phyloP scores from a whole-genome alignment of 2,329 filamentous ascomycete genomes.

The Exophiala spinifera region DNA sequence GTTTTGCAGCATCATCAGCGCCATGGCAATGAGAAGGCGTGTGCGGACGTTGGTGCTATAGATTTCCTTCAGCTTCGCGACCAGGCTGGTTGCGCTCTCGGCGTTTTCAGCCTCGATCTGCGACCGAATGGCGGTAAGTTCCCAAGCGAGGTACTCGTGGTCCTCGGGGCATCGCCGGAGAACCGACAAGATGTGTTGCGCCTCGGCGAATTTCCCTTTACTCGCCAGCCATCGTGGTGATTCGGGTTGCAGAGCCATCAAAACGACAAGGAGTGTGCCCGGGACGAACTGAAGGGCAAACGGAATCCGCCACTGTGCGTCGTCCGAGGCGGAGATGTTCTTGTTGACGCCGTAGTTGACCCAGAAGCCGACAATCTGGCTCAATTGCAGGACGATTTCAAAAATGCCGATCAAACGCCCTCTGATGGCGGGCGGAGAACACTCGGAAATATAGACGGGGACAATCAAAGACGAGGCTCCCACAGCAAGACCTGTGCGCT shows the following conservation, averaged over 20 bases:
- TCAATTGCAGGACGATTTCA: slow-evolving; percentile 64
- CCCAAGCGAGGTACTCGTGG: no score
- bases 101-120: no score
- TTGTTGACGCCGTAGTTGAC: slow-evolving; percentile 51
- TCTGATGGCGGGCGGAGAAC: slow-evolving; percentile 61
- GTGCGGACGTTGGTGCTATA: no score
- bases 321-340: slow-evolving; percentile 24
- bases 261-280: no score
- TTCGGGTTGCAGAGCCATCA: no score
- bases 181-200: no score
- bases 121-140: no score
- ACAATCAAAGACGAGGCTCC: slow-evolving; percentile 63
- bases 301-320: slow-evolving; percentile 60
- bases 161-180: no score
- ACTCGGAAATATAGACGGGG: slow-evolving; percentile 60
- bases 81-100: no score
- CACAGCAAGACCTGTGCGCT: slow-evolving; percentile 58
- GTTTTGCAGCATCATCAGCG: slow-evolving; percentile 53
- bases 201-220: no score
- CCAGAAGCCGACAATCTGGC: slow-evolving; percentile 63
- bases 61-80: no score
- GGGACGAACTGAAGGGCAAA: slow-evolving; percentile 43
- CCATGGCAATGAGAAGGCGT: slow-evolving; percentile 33
- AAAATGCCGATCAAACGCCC: slow-evolving; percentile 65
- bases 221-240: no score